These are phyloP conservation scores for Cucurbita pepo DNA, from an alignment of 306 rosid genomes.

Conservation along the genomic window DNA sequence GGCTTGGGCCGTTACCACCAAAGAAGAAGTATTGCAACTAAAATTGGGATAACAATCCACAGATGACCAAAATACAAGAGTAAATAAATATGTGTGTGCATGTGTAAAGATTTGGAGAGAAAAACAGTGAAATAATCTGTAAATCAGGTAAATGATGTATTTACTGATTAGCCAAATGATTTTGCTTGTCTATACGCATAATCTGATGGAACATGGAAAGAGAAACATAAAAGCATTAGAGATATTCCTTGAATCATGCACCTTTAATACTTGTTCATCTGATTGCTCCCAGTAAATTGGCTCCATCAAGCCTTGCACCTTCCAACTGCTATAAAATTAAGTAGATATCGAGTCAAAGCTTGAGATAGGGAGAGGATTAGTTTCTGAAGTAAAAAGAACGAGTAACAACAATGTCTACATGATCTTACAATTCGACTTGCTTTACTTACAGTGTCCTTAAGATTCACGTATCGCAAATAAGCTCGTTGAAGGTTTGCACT, in stretches of 20 bases:
- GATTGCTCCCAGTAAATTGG: conserved; percentile 73
- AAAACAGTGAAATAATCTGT: neutral
- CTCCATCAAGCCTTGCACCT: conserved; percentile 89
- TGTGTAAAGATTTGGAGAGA: neutral
- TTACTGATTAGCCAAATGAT: neutral
- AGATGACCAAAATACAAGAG: neutral
- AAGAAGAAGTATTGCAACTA: neutral
- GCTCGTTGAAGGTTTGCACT: conserved; percentile 91
- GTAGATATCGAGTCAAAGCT: neutral
- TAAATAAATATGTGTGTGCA: neutral
- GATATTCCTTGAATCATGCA: neutral
- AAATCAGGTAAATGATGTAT: neutral
- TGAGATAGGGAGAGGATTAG: neutral
- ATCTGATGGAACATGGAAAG: neutral
- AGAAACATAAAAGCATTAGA: neutral
- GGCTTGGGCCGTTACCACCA: too few relatives aligned
- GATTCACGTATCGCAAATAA: conserved; percentile 64
- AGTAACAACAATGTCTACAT: neutral
- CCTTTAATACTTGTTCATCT: conserved; percentile 12
- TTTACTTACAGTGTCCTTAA: conserved; percentile 56
- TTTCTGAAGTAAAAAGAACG: neutral
- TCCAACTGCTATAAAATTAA: conserved; percentile 43
- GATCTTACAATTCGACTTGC: neutral
- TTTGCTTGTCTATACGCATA: neutral
- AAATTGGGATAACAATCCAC: neutral